phyloP scores from a whole-genome alignment of 2,329 filamentous ascomycete species.

The Colletotrichum cereale region DNA sequence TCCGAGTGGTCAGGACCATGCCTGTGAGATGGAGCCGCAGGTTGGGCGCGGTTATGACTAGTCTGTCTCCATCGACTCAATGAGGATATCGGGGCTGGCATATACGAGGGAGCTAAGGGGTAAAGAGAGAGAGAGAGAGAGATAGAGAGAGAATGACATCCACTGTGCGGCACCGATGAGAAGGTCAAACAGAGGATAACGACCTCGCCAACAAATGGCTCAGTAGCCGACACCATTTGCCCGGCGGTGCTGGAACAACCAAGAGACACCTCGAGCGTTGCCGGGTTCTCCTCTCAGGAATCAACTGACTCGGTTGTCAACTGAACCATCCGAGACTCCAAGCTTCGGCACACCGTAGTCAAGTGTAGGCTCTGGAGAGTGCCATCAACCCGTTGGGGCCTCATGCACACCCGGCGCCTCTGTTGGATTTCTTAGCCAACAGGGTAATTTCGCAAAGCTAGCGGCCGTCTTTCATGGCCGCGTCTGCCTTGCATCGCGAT shows the following conservation, averaged over 20 bases:
- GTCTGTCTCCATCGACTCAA: background rate
- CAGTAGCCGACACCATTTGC: background rate
- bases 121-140: background rate
- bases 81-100: background rate
- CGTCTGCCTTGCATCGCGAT: constrained; percentile 31
- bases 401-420: constrained; percentile 19
- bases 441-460: constrained; percentile 31
- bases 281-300: background rate
- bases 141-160: too few relatives aligned
- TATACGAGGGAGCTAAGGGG: background rate
- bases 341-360: background rate
- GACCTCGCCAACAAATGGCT: background rate
- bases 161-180: background rate
- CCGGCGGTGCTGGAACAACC: background rate
- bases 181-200: background rate
- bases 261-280: background rate
- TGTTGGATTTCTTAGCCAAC: constrained; percentile 31
- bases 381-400: background rate
- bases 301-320: too few relatives aligned
- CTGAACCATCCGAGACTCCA: constrained; percentile 1
- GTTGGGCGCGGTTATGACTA: background rate
- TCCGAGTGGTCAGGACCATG: constrained; percentile 21
- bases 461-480: constrained; percentile 13
- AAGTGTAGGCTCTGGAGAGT: background rate
- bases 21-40: constrained; percentile 16